Evolutionary conservation across 305 asterid species (phyloP), one percentile per base, ranked within the genome.

Genomic region (Nicotiana rustica): DNA sequence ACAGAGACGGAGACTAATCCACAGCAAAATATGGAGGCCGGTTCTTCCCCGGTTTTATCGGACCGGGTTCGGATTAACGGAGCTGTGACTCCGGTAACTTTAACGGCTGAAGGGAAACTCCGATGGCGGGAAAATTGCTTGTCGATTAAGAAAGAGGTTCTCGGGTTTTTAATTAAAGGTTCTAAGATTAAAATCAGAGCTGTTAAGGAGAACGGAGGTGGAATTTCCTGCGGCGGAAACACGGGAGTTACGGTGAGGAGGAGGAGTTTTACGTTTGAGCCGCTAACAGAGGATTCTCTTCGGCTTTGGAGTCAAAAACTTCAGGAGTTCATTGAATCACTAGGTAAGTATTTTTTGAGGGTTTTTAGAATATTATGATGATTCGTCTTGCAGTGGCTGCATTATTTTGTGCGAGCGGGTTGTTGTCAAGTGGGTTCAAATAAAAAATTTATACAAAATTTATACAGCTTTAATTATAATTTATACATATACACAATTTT

Each of bases 151-250:
- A 90, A 90, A 79, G 89, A 94, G 78, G 95, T 96, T 64, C 89
- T 96, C 81, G 98, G 98, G 29, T 89, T 93, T 87, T 83, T 93
- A 12, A 89, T 88, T 25, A 94, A 91, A 41, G 96, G 92, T 77
- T 67, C 64, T 59, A 86, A 76, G 82, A 84, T 96, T 79, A 87
- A 80, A 62, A 82, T 96, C 83, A 89, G 90, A 85, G 86, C 93
- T 57, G 84, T 89, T n/a, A 88, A 90, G 76, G 90, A 88, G 65
- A 73, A 65, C 33, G 87, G 84, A 21, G 96, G 92, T 85, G 62
- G 88, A 56, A 88, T 90, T 81, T 90, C 93, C 86, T 85, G 86
- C 61, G 65, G 84, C 13, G 81, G 88, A 21, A 73, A 70, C 65
- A 57, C 84, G 3, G 49, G 82, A 31, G 86, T 84, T 81, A 52